Conservation (phyloP, 805 yeast genomes). For the Teunomyces pallodes region DNA sequence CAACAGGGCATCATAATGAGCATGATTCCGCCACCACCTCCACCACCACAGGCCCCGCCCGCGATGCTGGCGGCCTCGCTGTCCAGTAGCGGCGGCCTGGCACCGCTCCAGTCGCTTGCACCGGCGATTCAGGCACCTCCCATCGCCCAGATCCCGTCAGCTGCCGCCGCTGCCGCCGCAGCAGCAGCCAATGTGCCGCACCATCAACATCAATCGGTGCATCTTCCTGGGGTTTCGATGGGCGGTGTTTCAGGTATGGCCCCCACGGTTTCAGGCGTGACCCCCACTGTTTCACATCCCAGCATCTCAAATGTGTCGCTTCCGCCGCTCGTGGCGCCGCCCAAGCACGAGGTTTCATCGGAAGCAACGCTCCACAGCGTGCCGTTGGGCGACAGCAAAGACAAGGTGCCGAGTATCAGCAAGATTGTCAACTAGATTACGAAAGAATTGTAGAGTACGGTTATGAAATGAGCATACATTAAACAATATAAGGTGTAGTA, state of each 20-base stretch:
- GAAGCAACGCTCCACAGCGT: slow-evolving; percentile 6
- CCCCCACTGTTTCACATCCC: too few species aligned
- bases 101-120: neutral
- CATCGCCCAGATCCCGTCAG: neutral
- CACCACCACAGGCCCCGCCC: neutral
- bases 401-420: slow-evolving; percentile 12
- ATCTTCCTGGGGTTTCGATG: too few species aligned
- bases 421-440: slow-evolving; percentile 2
- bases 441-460: neutral
- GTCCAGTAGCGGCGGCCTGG: neutral
- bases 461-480: neutral
- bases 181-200: neutral
- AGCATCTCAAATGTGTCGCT: neutral
- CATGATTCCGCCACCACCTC: slow-evolving; percentile 7
- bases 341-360: too few species aligned
- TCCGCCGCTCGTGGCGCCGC: neutral
- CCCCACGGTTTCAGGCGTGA: neutral
- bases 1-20: neutral
- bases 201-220: too few species aligned
- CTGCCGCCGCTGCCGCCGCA: neutral
- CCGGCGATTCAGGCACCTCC: too few species aligned
- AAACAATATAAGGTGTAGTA: neutral
- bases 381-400: slow-evolving; percentile 2
- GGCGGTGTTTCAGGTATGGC: neutral
- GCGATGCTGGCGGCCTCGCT: slow-evolving; percentile 2